Percentiles rank a stretch among this genome's conserved stretches.
phyloP scores from a whole-genome alignment of 2,329 filamentous ascomycete genomes.

The Pseudopyricularia cyperi region DNA sequence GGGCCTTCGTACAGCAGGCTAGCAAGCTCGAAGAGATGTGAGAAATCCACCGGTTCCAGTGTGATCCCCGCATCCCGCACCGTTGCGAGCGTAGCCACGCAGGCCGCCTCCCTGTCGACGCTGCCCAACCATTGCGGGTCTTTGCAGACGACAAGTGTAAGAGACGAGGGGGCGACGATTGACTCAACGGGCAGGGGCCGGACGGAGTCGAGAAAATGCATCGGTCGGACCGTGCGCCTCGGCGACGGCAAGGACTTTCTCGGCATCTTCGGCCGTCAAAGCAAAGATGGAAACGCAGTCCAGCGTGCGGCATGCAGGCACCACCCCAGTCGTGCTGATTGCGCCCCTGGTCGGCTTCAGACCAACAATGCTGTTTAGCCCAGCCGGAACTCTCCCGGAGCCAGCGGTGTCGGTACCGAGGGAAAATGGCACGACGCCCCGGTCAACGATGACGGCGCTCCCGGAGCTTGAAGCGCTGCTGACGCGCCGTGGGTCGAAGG shows the following conservation, averaged over 20 bases:
- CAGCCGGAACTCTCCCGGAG: conserved; percentile 36
- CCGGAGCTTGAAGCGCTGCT: conserved; percentile 43
- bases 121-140: conserved; percentile 22
- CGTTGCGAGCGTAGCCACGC: conserved; percentile 25
- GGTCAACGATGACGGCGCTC: conserved; percentile 38
- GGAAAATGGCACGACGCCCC: conserved; percentile 38
- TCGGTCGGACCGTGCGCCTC: not conserved
- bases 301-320: conserved; percentile 37
- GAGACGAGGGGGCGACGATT: not conserved
- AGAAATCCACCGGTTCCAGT: conserved; percentile 30
- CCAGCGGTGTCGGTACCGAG: conserved; percentile 45
- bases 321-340: conserved; percentile 30
- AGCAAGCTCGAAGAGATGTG: conserved; percentile 35
- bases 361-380: conserved; percentile 40
- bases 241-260: not conserved
- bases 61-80: conserved; percentile 24
- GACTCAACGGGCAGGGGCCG: not conserved
- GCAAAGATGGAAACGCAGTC: conserved; percentile 39
- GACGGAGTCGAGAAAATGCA: not conserved
- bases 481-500: conserved; percentile 13
- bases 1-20: conserved; percentile 42
- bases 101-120: conserved; percentile 20
- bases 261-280: conserved; percentile 30
- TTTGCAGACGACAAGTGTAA: conserved; percentile 21
- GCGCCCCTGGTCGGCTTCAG: conserved; percentile 37